Percentiles rank a stretch among this genome's conserved stretches.
Evolutionary conservation across 805 yeast species (phyloP).

Genomic region (Cyberlindnera xishuangbannaensis): DNA sequence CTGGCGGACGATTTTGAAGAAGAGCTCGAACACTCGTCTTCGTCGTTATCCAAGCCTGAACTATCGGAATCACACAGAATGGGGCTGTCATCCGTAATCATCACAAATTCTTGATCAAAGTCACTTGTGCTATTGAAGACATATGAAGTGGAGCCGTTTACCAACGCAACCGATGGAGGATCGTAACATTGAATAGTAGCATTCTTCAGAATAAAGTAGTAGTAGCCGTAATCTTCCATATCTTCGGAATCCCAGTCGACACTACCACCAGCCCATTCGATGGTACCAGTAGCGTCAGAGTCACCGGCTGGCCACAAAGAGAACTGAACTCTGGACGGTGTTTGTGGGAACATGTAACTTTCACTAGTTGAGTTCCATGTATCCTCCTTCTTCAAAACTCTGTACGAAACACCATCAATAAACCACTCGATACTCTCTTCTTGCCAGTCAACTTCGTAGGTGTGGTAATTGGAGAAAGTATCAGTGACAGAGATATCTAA

Average conservation of each 20-base stretch:
- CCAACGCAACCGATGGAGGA: conserved; percentile 52
- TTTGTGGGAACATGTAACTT: conserved; percentile 57
- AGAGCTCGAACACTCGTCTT: too few species aligned
- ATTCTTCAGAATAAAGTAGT: conserved; percentile 57
- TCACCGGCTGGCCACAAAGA: conserved; percentile 80
- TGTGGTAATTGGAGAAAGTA: conserved; percentile 67
- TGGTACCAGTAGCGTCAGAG: conserved; percentile 52
- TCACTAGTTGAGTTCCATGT: conserved; percentile 61
- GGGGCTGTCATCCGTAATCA: conserved; percentile 58
- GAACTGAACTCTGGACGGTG: conserved; percentile 67
- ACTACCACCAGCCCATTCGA: conserved; percentile 84
- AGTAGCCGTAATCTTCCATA: conserved; percentile 73
- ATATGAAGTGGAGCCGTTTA: conserved; percentile 45
- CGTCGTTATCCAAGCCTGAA: conserved; percentile 58
- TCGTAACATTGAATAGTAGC: conserved; percentile 65
- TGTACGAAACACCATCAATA: conserved; percentile 60
- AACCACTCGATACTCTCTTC: conserved; percentile 68
- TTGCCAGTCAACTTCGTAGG: conserved; percentile 75
- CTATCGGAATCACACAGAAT: conserved; percentile 55
- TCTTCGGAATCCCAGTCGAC: conserved; percentile 80
- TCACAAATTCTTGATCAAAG: conserved; percentile 44
- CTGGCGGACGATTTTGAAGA: conserved; percentile 15
- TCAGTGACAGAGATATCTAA: conserved; percentile 35
- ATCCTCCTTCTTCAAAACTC: conserved; percentile 56
- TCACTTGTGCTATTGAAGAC: conserved; percentile 45